Conservation (phyloP, 1,284 basidiomycete species). For the Caloboletus firmus region DNA sequence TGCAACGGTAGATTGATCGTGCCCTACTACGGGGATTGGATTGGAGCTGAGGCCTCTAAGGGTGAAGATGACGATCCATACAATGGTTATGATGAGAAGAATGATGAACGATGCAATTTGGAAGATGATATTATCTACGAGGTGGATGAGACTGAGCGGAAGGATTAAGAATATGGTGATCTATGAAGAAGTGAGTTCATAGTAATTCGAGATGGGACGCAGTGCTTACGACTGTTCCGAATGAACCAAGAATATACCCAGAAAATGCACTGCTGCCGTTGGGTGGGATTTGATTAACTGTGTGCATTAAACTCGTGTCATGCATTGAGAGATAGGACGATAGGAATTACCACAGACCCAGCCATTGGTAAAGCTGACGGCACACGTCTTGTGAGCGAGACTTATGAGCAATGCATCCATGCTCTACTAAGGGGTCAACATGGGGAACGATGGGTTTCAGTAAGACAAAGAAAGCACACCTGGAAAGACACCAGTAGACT, state of each 20-base stretch:
- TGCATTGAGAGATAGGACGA: neutral
- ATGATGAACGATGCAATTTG: conserved; percentile 25
- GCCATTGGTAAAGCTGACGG: conserved; percentile 26
- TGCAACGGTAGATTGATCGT: conserved; percentile 18
- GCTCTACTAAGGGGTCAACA: conserved; percentile 7
- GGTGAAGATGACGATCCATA: conserved; percentile 21
- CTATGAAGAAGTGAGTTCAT: conserved; percentile 12
- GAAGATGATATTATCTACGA: conserved; percentile 29
- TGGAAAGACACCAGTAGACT: conserved; percentile 30
- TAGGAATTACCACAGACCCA: conserved; percentile 25
- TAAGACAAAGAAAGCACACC: conserved; percentile 3
- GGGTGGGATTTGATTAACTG: conserved; percentile 14
- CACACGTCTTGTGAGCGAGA: conserved; percentile 29
- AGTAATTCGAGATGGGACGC: neutral
- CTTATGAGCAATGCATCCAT: conserved; percentile 29
- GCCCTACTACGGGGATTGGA: conserved; percentile 13
- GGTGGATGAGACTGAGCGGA: conserved; percentile 25
- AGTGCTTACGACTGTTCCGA: conserved; percentile 24
- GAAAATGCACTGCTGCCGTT: conserved; percentile 20
- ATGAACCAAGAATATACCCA: conserved; percentile 26
- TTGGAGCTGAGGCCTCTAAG: conserved; percentile 13
- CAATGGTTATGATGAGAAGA: conserved; percentile 21
- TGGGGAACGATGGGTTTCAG: neutral
- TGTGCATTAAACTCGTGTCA: neutral
- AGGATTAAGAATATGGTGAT: conserved; percentile 22